These are phyloP conservation scores for Aspergillus aculeatus DNA, from an alignment of 2,329 filamentous ascomycete species.

Conservation along the genomic window DNA sequence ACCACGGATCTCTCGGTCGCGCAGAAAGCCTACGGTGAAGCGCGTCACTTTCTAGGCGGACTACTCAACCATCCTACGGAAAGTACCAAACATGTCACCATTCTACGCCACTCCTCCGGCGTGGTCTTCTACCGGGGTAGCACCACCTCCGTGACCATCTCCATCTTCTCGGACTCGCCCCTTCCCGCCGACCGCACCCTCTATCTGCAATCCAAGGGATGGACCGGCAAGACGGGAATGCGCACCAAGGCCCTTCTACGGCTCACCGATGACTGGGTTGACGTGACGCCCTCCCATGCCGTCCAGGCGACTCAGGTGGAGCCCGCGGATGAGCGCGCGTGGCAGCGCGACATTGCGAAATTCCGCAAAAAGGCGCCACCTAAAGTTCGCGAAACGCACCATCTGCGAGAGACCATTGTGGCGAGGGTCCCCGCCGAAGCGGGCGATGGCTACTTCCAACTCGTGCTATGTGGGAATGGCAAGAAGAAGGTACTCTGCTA, in stretches of 20 bases:
- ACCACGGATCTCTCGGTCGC: constrained; percentile 18
- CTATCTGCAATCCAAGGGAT: constrained; percentile 69
- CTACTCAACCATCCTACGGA: constrained; percentile 63
- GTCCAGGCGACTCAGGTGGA: constrained; percentile 52
- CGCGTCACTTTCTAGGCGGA: constrained; percentile 64
- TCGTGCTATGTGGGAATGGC: constrained; percentile 59
- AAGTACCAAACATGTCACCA: constrained; percentile 64
- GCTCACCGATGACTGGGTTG: constrained; percentile 60
- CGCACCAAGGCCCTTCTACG: constrained; percentile 62
- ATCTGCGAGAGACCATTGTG: constrained; percentile 62
- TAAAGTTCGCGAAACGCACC: constrained; percentile 50
- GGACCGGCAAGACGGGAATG: constrained; percentile 68
- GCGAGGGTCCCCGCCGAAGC: constrained; percentile 64
- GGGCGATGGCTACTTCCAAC: constrained; percentile 66
- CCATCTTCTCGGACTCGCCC: constrained; percentile 60
- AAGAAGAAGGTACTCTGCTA: constrained; percentile 62
- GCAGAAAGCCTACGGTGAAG: constrained; percentile 49
- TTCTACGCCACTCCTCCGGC: constrained; percentile 64
- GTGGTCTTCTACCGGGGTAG: constrained; percentile 67
- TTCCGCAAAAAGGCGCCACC: constrained; percentile 57
- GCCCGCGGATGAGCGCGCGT: constrained; percentile 60
- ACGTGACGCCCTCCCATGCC: constrained; percentile 62
- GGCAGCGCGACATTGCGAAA: constrained; percentile 66
- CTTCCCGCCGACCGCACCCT: constrained; percentile 59
- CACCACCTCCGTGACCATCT: constrained; percentile 62